phyloP scores from a whole-genome alignment of 345 rosid genomes.

The Gossypium rotundifolium region DNA sequence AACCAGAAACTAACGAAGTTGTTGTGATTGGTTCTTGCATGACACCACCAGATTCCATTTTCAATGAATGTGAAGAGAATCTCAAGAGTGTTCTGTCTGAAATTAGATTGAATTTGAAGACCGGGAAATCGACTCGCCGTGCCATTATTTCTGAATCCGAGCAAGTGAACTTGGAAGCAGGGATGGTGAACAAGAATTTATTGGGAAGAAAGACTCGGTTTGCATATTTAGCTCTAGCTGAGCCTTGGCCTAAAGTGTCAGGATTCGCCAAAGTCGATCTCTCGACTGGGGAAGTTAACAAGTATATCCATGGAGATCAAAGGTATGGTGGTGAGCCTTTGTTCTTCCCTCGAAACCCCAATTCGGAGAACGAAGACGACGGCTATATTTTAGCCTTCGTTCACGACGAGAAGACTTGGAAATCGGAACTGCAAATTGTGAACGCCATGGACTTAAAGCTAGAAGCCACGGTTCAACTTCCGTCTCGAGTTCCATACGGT shows the following conservation, averaged over 20 bases:
- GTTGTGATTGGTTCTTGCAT: constrained; percentile 84
- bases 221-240: constrained; percentile 72
- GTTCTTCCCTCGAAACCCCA: constrained; percentile 43
- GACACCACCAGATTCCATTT: constrained; percentile 89
- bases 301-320: constrained; percentile 51
- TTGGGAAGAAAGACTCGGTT: constrained; percentile 68
- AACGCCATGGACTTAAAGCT: constrained; percentile 51
- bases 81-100: constrained; percentile 68
- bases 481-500: constrained; percentile 76
- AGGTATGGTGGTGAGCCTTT: constrained; percentile 77
- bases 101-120: constrained; percentile 58
- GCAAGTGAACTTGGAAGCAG: constrained; percentile 76
- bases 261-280: constrained; percentile 80
- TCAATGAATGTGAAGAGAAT: constrained; percentile 73
- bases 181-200: constrained; percentile 73
- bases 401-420: constrained; percentile 70
- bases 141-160: constrained; percentile 43
- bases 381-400: constrained; percentile 65
- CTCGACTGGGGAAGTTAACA: constrained; percentile 45
- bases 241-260: constrained; percentile 90
- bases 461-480: constrained; percentile 61
- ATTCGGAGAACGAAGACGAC: constrained; percentile 42
- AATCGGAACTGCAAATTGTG: constrained; percentile 71
- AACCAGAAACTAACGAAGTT: constrained; percentile 68
- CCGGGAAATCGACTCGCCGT: constrained; percentile 62